A percentile compares a stretch with the other conserved stretches of the same genome.
phyloP scores from a whole-genome alignment of 257 asterid species.

The Coffea canephora region DNA sequence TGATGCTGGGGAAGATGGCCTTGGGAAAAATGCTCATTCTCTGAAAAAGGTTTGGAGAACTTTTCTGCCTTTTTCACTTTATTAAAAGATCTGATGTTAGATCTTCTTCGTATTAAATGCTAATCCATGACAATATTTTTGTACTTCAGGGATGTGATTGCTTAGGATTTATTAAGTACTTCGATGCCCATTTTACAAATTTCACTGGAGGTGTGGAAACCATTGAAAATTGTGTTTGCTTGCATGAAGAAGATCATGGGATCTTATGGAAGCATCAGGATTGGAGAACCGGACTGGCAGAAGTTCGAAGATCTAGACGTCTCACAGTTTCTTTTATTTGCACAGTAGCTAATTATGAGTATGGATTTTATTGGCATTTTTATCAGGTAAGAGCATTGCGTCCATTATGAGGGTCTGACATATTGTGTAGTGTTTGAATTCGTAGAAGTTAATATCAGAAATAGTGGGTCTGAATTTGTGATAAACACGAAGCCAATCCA shows the following conservation, averaged over 20 bases:
- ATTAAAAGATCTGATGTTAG: not conserved
- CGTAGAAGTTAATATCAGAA: not conserved
- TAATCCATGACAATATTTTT: slow-evolving; percentile 7
- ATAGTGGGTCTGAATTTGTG: not conserved
- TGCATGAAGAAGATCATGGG: slow-evolving; percentile 98
- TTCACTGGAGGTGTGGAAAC: slow-evolving; percentile 98
- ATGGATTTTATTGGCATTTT: slow-evolving; percentile 97
- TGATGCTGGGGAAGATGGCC: slow-evolving; percentile 99
- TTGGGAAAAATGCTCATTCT: slow-evolving; percentile 95
- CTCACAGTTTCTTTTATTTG: slow-evolving; percentile 89
- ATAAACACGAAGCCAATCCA: not conserved
- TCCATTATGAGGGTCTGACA: not conserved
- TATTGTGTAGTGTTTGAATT: not conserved
- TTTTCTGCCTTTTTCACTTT: not conserved
- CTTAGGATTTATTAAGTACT: slow-evolving; percentile 78
- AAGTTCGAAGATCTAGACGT: slow-evolving; percentile 95
- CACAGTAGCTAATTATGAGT: slow-evolving; percentile 96
- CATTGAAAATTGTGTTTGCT: slow-evolving; percentile 87
- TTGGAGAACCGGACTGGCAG: slow-evolving; percentile 96
- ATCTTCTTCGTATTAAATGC: slow-evolving; percentile 14
- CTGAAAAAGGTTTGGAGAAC: slow-evolving; percentile 67
- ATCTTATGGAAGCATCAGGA: slow-evolving; percentile 99
- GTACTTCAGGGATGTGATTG: slow-evolving; percentile 91
- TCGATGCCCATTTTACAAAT: slow-evolving; percentile 88
- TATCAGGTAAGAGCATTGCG: slow-evolving; percentile 65